These are phyloP conservation scores for Furcasterigmium sp. DNA, from an alignment of 2,329 filamentous ascomycete species.

Conservation along the genomic window DNA sequence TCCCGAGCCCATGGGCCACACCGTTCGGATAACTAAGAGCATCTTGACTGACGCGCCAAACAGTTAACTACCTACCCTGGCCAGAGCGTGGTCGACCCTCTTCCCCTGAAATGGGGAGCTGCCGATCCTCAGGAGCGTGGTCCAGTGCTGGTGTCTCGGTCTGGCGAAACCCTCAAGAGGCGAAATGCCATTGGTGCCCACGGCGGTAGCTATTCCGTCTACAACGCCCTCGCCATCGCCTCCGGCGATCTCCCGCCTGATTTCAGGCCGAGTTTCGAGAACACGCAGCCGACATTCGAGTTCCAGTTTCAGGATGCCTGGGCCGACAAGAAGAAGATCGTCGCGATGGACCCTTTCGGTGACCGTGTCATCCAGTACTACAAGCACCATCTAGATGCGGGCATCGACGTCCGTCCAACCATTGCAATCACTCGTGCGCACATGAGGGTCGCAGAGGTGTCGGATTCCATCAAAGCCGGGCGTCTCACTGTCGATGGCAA, in stretches of 20 bases:
- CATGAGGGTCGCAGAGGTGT: constrained; percentile 12
- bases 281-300: constrained; percentile 14
- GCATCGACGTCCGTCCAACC: constrained; percentile 12
- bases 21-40: neutral
- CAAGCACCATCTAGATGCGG: constrained; percentile 8
- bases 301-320: constrained; percentile 9
- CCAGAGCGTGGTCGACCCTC: constrained; percentile 16
- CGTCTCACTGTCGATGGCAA: constrained; percentile 11
- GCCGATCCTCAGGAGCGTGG: constrained; percentile 13
- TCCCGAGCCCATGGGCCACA: neutral
- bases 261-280: constrained; percentile 11
- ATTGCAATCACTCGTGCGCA: constrained; percentile 12
- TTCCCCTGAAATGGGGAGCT: constrained; percentile 15
- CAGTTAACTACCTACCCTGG: constrained; percentile 16
- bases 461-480: constrained; percentile 8
- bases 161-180: constrained; percentile 12
- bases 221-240: constrained; percentile 14
- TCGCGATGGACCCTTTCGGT: constrained; percentile 16
- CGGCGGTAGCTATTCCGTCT: constrained; percentile 13
- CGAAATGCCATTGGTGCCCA: constrained; percentile 18
- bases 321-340: constrained; percentile 12
- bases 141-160: constrained; percentile 15
- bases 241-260: constrained; percentile 9
- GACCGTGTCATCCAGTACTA: constrained; percentile 9
- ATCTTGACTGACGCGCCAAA: neutral